A percentile compares a stretch with the other conserved stretches of the same genome.
phyloP scores from a whole-genome alignment of 306 rosid genomes.

The Calophaca sinica region DNA sequence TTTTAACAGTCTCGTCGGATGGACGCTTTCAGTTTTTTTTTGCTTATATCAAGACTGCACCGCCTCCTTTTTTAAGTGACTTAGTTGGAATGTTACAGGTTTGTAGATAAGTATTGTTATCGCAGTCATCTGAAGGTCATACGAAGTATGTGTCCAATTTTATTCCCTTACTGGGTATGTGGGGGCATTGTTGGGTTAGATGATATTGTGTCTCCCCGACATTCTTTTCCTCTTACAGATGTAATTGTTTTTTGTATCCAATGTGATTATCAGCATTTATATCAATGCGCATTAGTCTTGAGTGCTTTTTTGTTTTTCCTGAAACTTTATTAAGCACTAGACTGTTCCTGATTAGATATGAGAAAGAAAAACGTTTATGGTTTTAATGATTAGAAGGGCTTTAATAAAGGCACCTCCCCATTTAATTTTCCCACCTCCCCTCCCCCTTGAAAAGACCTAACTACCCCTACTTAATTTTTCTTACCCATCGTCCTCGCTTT shows the following conservation, averaged over 20 bases:
- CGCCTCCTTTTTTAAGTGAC: constrained; percentile 41
- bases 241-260: constrained; percentile 57
- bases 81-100: constrained; percentile 45
- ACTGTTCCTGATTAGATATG: constrained; percentile 20
- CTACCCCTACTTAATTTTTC: too few species aligned
- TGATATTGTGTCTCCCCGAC: constrained; percentile 43
- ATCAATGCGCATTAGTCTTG: constrained; percentile 31
- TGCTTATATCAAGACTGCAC: constrained; percentile 40
- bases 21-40: constrained; percentile 44
- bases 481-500: too few species aligned
- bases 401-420: too few species aligned
- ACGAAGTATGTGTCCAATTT: constrained; percentile 45
- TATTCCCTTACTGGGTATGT: constrained; percentile 47
- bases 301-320: constrained; percentile 23
- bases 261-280: constrained; percentile 48
- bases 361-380: background rate
- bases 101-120: constrained; percentile 57
- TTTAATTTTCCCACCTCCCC: too few species aligned
- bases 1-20: constrained; percentile 38
- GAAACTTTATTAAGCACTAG: background rate
- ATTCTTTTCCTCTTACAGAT: constrained; percentile 45
- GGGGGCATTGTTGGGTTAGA: constrained; percentile 51
- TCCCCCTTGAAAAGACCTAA: too few species aligned
- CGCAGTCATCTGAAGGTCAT: constrained; percentile 40
- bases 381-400: constrained; percentile 17